Conservation (phyloP, 2,329 filamentous ascomycete genomes). For the Microthyrium microscopicum region DNA sequence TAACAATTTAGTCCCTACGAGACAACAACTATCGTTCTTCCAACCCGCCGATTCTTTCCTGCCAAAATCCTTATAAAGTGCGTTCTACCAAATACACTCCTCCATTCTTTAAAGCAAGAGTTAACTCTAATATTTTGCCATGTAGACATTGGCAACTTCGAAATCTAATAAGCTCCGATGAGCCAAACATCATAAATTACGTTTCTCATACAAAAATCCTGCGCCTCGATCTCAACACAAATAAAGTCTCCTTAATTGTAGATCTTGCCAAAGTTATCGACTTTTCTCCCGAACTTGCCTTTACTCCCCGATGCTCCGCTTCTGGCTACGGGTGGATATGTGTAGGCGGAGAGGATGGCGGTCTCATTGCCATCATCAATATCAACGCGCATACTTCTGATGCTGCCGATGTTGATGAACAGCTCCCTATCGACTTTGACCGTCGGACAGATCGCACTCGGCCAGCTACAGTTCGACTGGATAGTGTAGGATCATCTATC, state of each 20-base stretch:
- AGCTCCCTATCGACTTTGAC: slow-evolving; percentile 36
- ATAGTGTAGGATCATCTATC: slow-evolving; percentile 8
- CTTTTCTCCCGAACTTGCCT: no score
- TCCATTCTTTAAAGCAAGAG: background rate
- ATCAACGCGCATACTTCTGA: slow-evolving; percentile 29
- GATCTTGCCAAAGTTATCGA: no score
- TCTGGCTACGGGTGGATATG: slow-evolving; percentile 78
- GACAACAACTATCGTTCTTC: slow-evolving; percentile 27
- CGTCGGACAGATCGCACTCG: slow-evolving; percentile 11
- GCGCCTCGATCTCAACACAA: slow-evolving; percentile 43
- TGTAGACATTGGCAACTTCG: slow-evolving; percentile 72
- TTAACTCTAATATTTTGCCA: background rate
- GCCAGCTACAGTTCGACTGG: slow-evolving; percentile 13
- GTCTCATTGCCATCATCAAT: slow-evolving; percentile 70
- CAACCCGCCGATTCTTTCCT: slow-evolving; percentile 29
- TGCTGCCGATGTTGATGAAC: slow-evolving; percentile 37
- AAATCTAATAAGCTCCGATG: slow-evolving; percentile 70
- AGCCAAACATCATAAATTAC: slow-evolving; percentile 67
- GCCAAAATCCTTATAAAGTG: slow-evolving; percentile 32
- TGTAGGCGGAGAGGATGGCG: slow-evolving; percentile 67
- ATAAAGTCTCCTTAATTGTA: slow-evolving; percentile 59
- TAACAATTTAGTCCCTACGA: slow-evolving; percentile 26
- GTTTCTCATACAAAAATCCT: slow-evolving; percentile 51
- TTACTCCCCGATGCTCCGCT: slow-evolving; percentile 67
- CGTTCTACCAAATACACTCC: slow-evolving; percentile 10